A percentile compares a stretch with the other conserved stretches of the same genome.
These are phyloP conservation scores for Coriolopsis trogii DNA, from an alignment of 1,284 basidiomycete species.

Conservation along the genomic window DNA sequence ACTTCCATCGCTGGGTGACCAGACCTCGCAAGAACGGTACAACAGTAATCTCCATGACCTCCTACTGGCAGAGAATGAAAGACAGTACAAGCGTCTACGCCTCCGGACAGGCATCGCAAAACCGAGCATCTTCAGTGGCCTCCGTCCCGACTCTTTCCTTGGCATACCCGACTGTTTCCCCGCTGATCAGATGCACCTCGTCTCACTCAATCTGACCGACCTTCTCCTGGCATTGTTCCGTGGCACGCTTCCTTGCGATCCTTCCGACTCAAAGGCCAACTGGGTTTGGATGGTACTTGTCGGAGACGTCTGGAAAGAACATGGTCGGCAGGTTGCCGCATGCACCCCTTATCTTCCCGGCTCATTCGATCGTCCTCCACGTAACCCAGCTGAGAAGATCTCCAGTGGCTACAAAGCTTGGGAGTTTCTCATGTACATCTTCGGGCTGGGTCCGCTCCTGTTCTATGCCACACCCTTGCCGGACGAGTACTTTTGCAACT, in stretches of 20 bases:
- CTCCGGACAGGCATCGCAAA: constrained; percentile 26
- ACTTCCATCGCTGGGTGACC: not conserved
- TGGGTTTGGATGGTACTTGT: constrained; percentile 43
- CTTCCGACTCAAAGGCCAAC: constrained; percentile 21
- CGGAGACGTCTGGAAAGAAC: constrained; percentile 34
- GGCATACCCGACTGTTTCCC: constrained; percentile 23
- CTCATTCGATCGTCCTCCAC: constrained; percentile 32
- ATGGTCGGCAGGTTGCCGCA: constrained; percentile 31
- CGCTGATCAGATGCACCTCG: constrained; percentile 8
- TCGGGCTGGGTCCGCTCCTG: too few species aligned
- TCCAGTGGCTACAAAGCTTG: constrained; percentile 36
- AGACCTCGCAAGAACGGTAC: not conserved
- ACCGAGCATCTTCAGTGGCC: constrained; percentile 23
- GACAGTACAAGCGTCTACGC: constrained; percentile 13
- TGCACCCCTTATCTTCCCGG: constrained; percentile 27
- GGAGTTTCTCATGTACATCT: too few species aligned
- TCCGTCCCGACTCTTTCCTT: constrained; percentile 12
- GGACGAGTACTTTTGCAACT: too few species aligned
- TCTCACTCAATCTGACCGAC: not conserved
- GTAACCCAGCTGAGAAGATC: constrained; percentile 35
- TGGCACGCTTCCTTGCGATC: constrained; percentile 31
- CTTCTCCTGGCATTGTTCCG: not conserved
- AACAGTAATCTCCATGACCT: not conserved
- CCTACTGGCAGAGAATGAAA: constrained; percentile 1
- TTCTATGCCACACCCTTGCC: too few species aligned